A percentile compares a stretch with the other conserved stretches of the same genome.
Conservation (phyloP, 1,284 basidiomycete species). For the Cystobasidiaceae sp. region DNA sequence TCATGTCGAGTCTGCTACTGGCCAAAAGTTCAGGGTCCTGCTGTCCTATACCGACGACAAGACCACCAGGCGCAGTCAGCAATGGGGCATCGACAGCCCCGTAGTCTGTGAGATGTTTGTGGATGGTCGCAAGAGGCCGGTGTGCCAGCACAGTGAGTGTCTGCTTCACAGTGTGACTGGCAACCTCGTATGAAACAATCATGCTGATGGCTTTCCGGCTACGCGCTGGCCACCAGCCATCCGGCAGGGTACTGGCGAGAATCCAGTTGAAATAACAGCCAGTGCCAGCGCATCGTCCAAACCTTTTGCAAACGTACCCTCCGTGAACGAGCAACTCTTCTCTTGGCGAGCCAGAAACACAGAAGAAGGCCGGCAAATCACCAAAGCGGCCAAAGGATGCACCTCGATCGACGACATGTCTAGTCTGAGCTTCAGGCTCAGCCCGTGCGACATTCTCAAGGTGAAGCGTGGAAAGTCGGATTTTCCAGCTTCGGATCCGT, state of each 20-base stretch:
- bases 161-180: no score
- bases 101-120: slow-evolving; percentile 1
- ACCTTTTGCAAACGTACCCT: slow-evolving; percentile 6
- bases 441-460: background rate
- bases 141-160: slow-evolving; percentile 16
- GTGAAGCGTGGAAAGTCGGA: background rate
- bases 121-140: slow-evolving; percentile 12
- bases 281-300: background rate
- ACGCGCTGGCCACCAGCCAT: background rate
- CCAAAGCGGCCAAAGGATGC: background rate
- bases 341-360: slow-evolving; percentile 1
- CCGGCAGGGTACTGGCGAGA: slow-evolving; percentile 3
- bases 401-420: slow-evolving; percentile 10
- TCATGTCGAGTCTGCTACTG: background rate
- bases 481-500: slow-evolving; percentile 10
- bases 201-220: background rate
- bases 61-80: background rate
- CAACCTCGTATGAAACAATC: no score
- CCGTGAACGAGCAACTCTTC: slow-evolving; percentile 3
- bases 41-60: background rate
- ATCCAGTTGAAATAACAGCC: slow-evolving; percentile 13
- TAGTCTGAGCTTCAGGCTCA: background rate
- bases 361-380: background rate
- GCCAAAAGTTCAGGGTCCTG: background rate
- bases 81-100: slow-evolving; percentile 1